Evolutionary conservation across 208 protist species (phyloP).

Genomic region (Trypanosoma cruzi): DNA sequence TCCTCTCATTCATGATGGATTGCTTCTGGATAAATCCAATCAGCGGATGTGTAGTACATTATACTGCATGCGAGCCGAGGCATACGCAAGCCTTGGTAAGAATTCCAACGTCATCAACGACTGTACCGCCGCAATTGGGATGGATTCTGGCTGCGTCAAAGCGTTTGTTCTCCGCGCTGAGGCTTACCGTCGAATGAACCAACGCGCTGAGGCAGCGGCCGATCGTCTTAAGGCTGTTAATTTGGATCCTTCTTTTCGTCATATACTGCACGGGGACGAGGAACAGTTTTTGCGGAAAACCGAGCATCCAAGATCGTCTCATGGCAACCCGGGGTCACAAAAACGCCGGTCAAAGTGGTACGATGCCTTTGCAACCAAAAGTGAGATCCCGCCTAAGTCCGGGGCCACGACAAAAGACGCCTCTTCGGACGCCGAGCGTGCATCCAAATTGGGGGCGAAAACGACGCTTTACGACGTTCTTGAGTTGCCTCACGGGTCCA

Average conservation of each 20-base stretch:
- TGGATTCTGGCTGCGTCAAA: constrained; percentile 40
- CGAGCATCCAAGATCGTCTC: constrained; percentile 6
- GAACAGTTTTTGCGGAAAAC: constrained; percentile 24
- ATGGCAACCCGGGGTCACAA: not conserved
- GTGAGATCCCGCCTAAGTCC: constrained; percentile 2
- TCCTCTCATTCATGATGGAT: constrained; percentile 39
- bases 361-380: constrained; percentile 14
- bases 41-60: constrained; percentile 44
- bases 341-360: constrained; percentile 9
- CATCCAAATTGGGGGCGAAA: not conserved
- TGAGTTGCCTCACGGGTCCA: constrained; percentile 39
- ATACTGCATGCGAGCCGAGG: constrained; percentile 51
- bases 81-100: constrained; percentile 34
- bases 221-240: constrained; percentile 45
- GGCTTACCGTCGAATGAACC: constrained; percentile 32
- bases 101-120: constrained; percentile 58
- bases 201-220: constrained; percentile 41
- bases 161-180: constrained; percentile 60
- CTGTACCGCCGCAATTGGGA: constrained; percentile 49
- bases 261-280: constrained; percentile 43
- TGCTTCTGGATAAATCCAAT: constrained; percentile 56
- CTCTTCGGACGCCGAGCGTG: not conserved
- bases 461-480: constrained; percentile 71
- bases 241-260: constrained; percentile 36
- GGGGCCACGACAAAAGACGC: not conserved